These are phyloP conservation scores for Trichosporon sp. DNA, from an alignment of 1,284 basidiomycete genomes.

Conservation along the genomic window DNA sequence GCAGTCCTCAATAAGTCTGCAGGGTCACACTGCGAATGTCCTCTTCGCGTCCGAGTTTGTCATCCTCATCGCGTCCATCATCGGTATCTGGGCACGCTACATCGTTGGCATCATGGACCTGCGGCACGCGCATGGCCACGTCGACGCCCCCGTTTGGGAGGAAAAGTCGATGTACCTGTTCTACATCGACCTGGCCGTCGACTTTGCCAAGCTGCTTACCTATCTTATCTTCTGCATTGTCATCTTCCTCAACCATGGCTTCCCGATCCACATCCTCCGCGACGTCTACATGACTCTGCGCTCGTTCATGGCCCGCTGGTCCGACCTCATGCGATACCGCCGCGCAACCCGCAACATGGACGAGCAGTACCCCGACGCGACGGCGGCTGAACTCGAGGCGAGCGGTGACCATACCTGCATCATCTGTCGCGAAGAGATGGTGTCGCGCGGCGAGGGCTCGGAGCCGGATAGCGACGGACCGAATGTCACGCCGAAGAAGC, in stretches of 20 bases:
- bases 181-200: conserved; percentile 90
- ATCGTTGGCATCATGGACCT: conserved; percentile 80
- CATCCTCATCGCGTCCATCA: conserved; percentile 76
- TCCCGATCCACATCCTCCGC: conserved; percentile 93
- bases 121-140: conserved; percentile 76
- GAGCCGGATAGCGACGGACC: conserved; percentile 64
- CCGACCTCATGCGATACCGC: conserved; percentile 87
- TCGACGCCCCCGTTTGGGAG: conserved; percentile 91
- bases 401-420: conserved; percentile 93
- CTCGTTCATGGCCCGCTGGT: conserved; percentile 82
- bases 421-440: conserved; percentile 98
- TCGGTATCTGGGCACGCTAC: conserved; percentile 81
- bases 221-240: conserved; percentile 92
- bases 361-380: conserved; percentile 90
- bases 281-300: conserved; percentile 94
- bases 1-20: conserved; percentile 38
- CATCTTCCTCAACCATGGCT: conserved; percentile 90
- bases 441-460: conserved; percentile 52
- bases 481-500: conserved; percentile 93
- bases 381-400: conserved; percentile 73
- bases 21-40: conserved; percentile 78
- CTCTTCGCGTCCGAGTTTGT: conserved; percentile 95
- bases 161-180: conserved; percentile 96
- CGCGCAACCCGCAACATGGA: conserved; percentile 97
- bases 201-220: conserved; percentile 88